Base-by-base conservation (phyloP, 1,284 basidiomycete species). In the Volvariella volvacea region DNA sequence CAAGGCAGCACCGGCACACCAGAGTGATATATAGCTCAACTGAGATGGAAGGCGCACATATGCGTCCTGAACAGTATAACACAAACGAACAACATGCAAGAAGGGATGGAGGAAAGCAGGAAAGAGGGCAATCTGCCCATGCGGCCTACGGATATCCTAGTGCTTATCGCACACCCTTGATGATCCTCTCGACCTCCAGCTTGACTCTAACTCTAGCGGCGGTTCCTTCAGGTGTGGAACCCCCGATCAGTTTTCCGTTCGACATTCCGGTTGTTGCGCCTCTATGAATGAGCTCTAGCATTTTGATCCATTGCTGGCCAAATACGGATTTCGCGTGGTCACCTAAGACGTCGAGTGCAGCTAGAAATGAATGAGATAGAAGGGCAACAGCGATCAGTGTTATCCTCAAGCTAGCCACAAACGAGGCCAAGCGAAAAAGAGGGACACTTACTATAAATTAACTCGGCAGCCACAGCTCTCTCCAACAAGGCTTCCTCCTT, bases 271-370 rank as follows among this genome's bases (percentile, higher is more conserved):
- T 58, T 0, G 74, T 82, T 33, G 78, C 72, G 7, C 80, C 79
- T 42, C 80, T 71, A 52, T 84, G 79, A 9, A 92, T 63, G 2
- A 84, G 64, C 22, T 66, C 73, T 31, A 92, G 69, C 39, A 92
- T 60, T 59, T 94, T 94, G 45, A 77, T 64, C 70, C 88, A 87
- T 63, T 95, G 92, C 36, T 66, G 64, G 2, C 91, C 89, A 74
- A 81, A 93, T 3, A 84, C 64, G 20, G 67, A 59, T 44, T 70
- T 65, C 6, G 84, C 80, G 25, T 78, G 67, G 19, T 68, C 58
- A 0, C 88, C 89, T 42, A 80, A 70, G 15, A 88, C 83, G 46
- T 92, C 87, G 15, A 94, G 63, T 28, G 80, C 86, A 45, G 77
- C 84, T 78, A 56, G 34, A 50, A 62, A 45, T 41, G 14, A 45